A percentile compares a stretch with the other conserved stretches of the same genome.
phyloP scores from a whole-genome alignment of 768 basidiomycete species.

The Pisolithus marmoratus region DNA sequence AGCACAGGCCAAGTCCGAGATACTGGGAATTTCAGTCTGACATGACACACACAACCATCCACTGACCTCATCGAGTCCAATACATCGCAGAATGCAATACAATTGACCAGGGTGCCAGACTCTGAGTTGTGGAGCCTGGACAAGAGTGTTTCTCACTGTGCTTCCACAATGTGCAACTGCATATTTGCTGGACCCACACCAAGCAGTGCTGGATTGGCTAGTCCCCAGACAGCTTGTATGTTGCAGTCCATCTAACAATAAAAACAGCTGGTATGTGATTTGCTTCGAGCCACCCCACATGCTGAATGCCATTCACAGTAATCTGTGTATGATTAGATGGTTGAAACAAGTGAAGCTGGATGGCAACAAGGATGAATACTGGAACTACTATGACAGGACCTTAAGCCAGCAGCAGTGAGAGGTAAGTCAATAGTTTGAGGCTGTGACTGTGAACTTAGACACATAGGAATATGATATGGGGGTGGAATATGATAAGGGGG shows the following conservation, averaged over 20 bases:
- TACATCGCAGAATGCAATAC: slow-evolving; percentile 67
- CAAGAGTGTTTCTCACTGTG: slow-evolving; percentile 63
- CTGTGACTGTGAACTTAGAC: background rate
- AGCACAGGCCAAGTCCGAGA: slow-evolving; percentile 59
- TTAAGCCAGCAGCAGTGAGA: background rate
- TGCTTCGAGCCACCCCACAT: background rate
- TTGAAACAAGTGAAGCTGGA: background rate
- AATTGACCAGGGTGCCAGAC: slow-evolving; percentile 50
- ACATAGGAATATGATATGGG: too few species aligned
- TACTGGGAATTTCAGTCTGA: slow-evolving; percentile 9
- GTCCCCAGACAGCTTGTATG: slow-evolving; percentile 26
- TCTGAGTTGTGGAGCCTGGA: slow-evolving; percentile 44
- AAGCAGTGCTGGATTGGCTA: too few species aligned
- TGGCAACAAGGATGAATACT: background rate
- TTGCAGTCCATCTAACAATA: background rate
- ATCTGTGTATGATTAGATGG: background rate
- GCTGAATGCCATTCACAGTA: background rate
- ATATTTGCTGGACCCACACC: slow-evolving; percentile 12
- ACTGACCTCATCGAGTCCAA: slow-evolving; percentile 64
- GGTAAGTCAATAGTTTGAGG: background rate
- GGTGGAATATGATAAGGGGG: background rate
- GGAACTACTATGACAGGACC: background rate
- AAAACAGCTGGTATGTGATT: background rate
- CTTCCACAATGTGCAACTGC: slow-evolving; percentile 48
- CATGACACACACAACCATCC: background rate